phyloP scores from a whole-genome alignment of 75 land plant species.

The Picea sitchensis region DNA sequence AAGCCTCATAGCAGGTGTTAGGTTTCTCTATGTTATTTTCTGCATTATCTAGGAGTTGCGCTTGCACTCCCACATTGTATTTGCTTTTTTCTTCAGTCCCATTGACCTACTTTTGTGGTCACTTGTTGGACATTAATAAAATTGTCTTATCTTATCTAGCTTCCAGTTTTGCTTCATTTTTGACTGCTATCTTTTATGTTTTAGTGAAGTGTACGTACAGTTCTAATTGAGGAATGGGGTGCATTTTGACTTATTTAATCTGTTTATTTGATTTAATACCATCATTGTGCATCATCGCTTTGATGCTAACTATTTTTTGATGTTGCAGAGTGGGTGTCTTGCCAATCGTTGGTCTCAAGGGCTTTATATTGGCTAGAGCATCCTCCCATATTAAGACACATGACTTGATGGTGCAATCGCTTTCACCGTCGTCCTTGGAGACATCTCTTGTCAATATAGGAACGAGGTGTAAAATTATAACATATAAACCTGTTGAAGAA shows the following conservation, averaged over 20 bases:
- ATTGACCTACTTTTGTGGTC: too few relatives aligned
- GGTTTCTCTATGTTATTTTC: background rate
- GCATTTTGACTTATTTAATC: background rate
- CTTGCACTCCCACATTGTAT: too few relatives aligned
- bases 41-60: too few relatives aligned
- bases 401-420: background rate
- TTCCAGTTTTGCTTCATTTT: background rate
- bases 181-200: background rate
- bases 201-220: background rate
- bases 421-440: background rate
- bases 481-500: background rate
- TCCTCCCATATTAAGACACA: background rate
- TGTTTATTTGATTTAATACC: too few relatives aligned
- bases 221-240: background rate
- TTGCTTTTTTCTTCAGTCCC: too few relatives aligned
- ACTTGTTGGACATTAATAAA: too few relatives aligned
- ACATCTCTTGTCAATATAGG: background rate
- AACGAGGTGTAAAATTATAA: constrained; percentile 4
- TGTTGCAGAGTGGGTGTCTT: constrained; percentile 7
- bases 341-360: constrained; percentile 7
- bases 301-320: background rate
- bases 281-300: background rate
- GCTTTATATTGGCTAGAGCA: background rate
- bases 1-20: background rate
- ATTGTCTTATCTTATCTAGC: background rate